Base-by-base conservation (phyloP, 192 early-diverging fungal species). In the Linnemannia hyalina region DNA sequence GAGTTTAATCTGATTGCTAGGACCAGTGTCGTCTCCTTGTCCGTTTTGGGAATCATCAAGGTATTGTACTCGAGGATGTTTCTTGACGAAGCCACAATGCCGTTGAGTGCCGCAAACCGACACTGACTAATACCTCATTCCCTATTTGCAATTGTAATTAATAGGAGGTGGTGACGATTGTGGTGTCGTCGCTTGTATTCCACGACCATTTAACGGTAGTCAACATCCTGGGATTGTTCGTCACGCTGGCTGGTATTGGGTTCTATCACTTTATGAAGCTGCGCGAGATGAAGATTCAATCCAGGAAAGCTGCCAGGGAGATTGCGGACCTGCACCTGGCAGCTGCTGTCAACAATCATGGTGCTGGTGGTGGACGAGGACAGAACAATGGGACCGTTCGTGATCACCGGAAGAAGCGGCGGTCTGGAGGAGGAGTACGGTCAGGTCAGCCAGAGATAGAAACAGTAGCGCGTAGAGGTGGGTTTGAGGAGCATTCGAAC, bases 1-100 rank as follows among this genome's bases (percentile, higher is more conserved):
- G 98, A 99, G 83, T 99, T 95, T 88, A 90, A 93, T 35, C 82
- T 98, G 52, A 97, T 99, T 78, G 90, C 95, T n/a, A 89, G 91
- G 69, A 98, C 97, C 0, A 96, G 94, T 4, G 96, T 96, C 5
- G 92, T 99, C 6, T 96, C 97, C 1, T 88, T 99, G 47, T 97
- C 96, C 16, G 94, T 98, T 1, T 94, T 94, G 6, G 98, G 98
- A 13, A 97, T 95, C 80, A 89, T 96, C 75, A 95, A 95, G 88
- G 89, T 89, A 88, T 47, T 20, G 8, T 52, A 0, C 44, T 46
- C n/a, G 13, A 46, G 20, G 0, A 40, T 38, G 9, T 11, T 70
- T 26, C n/a, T 10, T 26, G 23, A n/a, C 1, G 4, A 18, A 23
- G 1, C 11, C 16, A 13, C 26, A 32, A 35, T 65, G 32, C n/a